Percentiles rank a stretch among this genome's conserved stretches.
These are phyloP conservation scores for Sporisorium exsertum DNA, from an alignment of 1,284 basidiomycete genomes.

Conservation along the genomic window DNA sequence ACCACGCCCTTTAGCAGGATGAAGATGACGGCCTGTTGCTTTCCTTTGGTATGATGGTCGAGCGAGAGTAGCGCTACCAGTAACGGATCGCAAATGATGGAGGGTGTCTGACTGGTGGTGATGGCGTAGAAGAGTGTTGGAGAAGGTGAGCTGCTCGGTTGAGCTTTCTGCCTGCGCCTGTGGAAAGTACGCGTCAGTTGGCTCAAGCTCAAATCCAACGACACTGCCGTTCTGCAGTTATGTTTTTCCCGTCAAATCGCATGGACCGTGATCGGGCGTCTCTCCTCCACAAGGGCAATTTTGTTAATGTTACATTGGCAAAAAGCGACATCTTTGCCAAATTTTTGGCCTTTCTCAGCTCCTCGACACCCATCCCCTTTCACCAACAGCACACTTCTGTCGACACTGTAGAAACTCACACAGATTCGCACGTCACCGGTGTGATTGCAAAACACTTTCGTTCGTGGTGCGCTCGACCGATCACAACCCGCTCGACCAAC, in stretches of 20 bases:
- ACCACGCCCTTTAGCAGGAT: not conserved
- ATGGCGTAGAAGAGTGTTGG: slow-evolving; percentile 1
- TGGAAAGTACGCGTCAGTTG: slow-evolving; percentile 39
- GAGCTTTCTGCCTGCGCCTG: not conserved
- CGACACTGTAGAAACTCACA: not conserved
- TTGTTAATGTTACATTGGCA: slow-evolving; percentile 16
- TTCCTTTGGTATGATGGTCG: not conserved
- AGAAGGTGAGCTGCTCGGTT: not conserved
- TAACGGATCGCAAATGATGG: not conserved
- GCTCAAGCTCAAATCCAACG: slow-evolving; percentile 8
- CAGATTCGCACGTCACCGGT: not conserved
- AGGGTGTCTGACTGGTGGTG: not conserved
- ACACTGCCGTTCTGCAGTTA: slow-evolving; percentile 29
- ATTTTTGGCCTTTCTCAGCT: not conserved
- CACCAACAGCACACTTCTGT: not conserved
- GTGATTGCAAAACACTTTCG: not conserved
- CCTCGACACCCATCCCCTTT: not conserved
- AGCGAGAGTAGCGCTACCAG: not conserved
- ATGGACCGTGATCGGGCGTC: slow-evolving; percentile 32
- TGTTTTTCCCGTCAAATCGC: slow-evolving; percentile 2
- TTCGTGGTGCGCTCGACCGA: not conserved
- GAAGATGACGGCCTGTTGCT: not conserved
- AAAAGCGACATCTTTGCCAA: not conserved
- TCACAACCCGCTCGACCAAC: slow-evolving; percentile 48
- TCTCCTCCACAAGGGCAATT: slow-evolving; percentile 30